These are phyloP conservation scores for Benincasa hispida DNA, from an alignment of 306 rosid genomes.

Conservation along the genomic window DNA sequence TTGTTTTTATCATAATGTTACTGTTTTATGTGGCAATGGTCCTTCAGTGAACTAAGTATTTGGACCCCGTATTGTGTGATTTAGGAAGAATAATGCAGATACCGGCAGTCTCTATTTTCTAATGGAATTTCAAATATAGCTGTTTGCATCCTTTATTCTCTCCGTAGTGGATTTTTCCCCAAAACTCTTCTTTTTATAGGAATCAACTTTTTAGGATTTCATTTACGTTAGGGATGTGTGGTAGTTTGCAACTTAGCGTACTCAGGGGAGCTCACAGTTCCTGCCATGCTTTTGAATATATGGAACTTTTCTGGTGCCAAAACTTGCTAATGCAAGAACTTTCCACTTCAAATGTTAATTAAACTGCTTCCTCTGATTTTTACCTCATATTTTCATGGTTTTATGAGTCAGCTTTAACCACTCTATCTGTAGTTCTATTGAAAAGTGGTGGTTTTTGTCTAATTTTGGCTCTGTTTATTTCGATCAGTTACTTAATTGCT, in stretches of 20 bases:
- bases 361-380: background rate
- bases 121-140: background rate
- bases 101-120: background rate
- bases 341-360: background rate
- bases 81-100: background rate
- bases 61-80: background rate
- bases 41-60: background rate
- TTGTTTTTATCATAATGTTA: background rate
- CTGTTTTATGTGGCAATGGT: background rate
- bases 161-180: background rate
- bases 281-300: background rate
- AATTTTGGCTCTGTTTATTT: slow-evolving; percentile 10
- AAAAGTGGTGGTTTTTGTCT: background rate
- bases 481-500: slow-evolving; percentile 32
- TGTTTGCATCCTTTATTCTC: background rate
- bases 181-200: background rate
- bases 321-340: background rate
- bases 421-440: background rate
- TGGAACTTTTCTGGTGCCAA: background rate
- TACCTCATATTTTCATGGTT: background rate
- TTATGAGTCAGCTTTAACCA: background rate
- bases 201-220: background rate
- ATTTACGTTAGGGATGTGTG: background rate
- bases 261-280: background rate
- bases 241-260: background rate